Base-by-base conservation (phyloP, 345 rosid species). In the Gynandropsis gynandra region DNA sequence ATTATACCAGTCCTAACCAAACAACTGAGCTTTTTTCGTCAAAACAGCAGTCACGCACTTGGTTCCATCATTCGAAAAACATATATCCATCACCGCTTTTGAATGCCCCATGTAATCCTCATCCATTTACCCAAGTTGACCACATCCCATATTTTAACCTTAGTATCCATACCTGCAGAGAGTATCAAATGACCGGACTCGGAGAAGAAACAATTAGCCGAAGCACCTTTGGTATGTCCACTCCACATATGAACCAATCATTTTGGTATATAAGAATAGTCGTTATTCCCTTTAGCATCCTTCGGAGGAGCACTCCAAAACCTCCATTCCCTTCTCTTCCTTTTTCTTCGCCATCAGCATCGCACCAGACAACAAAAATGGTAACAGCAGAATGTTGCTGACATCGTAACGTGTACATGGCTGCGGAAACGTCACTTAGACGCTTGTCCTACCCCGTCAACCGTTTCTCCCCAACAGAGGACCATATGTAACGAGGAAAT, bases 101-200 rank as follows among this genome's bases (percentile, higher is more conserved):
- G 85, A 76, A 63, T 92, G 98, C 32, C 98, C 97, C 98, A 87
- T 92, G 66, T 84, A 90, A 58, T 90, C 70, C 93, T 79, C 98
- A 82, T 92, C 65, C 98, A 92, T 70, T 92, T 85, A 19, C 98
- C 95, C 2, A 93, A 87, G 71, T 92, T 87, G 42, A 77, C 77
- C 59, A 92, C 98, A 72, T 92, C 98, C 98, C 98, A 92, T 39
- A 92, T 92, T 90, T 87, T 92, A 62, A 92, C 97, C 66, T 92
- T 92, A 4, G 76, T 67, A 64, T 92, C 98, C 97, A 85, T 85
- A 55, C 97, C 96, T 8, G 95, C 98, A 10, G 98, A 92, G 49
- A 92, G 97, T 64, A 92, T 84, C 65, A 92, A 85, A 75, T 92
- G 98, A 8, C 98, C 97, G 11, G 74, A 56, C 60, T 85, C 85